A percentile compares a stretch with the other conserved stretches of the same genome.
Evolutionary conservation across 345 rosid genomes (phyloP).

Genomic region (Syzygium jambos): DNA sequence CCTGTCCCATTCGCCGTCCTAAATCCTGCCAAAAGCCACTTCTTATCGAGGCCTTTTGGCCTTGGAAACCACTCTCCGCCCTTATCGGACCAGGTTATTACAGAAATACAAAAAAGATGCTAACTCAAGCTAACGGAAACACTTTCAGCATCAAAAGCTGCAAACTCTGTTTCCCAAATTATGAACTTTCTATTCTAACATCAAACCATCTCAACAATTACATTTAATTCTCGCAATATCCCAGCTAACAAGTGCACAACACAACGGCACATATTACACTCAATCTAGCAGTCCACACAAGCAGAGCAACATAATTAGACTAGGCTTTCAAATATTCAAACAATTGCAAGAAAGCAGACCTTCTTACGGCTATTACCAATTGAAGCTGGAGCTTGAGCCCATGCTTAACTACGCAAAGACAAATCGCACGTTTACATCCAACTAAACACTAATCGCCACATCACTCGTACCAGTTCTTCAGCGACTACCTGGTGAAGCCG

Average conservation of each 20-base stretch:
- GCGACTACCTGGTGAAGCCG: background rate
- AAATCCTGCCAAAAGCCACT: no score
- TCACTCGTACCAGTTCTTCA: background rate
- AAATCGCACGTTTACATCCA: background rate
- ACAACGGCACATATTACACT: background rate
- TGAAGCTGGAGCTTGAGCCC: background rate
- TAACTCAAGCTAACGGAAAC: background rate
- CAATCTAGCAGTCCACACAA: background rate
- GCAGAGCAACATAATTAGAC: background rate
- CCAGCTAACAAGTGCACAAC: background rate
- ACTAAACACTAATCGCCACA: background rate
- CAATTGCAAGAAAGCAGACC: background rate
- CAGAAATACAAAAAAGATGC: background rate
- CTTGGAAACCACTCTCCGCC: no score
- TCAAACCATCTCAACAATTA: background rate
- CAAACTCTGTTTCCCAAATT: background rate
- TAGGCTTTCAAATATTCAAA: background rate
- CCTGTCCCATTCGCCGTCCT: no score
- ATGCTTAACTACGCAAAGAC: background rate
- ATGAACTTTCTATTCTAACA: background rate
- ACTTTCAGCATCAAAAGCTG: background rate
- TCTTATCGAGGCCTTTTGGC: no score
- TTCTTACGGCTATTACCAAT: background rate
- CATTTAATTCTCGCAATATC: background rate
- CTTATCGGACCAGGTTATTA: no score